phyloP scores from a whole-genome alignment of 2,329 filamentous ascomycete species.

The Aureobasidium lini region DNA sequence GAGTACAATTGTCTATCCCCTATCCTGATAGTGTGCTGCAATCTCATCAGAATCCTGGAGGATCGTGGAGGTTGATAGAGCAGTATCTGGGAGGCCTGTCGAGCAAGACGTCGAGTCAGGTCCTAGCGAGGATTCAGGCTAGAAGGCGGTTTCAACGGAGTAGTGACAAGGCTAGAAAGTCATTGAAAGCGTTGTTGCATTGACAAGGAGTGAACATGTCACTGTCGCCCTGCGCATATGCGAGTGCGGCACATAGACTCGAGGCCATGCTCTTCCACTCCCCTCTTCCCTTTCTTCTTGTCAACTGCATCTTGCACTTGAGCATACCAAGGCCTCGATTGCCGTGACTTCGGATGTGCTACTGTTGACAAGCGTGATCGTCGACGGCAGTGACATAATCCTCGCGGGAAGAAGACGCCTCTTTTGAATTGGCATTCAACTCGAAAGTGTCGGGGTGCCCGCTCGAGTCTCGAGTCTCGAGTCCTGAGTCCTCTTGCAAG shows the following conservation, averaged over 20 bases:
- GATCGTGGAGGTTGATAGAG: background rate
- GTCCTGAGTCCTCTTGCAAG: too few relatives aligned
- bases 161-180: too few relatives aligned
- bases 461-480: too few relatives aligned
- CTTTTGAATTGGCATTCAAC: background rate
- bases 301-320: background rate
- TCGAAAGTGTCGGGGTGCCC: too few relatives aligned
- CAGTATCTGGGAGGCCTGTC: background rate
- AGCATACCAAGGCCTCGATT: background rate
- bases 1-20: background rate
- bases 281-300: background rate
- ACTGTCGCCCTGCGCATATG: background rate
- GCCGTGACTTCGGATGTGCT: background rate
- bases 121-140: background rate
- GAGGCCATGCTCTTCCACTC: background rate
- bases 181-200: slow-evolving; percentile 2
- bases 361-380: slow-evolving; percentile 1
- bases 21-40: too few relatives aligned
- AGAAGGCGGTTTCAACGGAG: background rate
- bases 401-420: background rate
- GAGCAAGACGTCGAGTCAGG: background rate
- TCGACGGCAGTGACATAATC: slow-evolving; percentile 6
- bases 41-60: background rate
- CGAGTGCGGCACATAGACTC: background rate
- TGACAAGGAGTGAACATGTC: background rate